Evolutionary conservation across 148 eudicot genomes (phyloP), one percentile per base, ranked within the genome.

Genomic region (Chenopodium formosanum): DNA sequence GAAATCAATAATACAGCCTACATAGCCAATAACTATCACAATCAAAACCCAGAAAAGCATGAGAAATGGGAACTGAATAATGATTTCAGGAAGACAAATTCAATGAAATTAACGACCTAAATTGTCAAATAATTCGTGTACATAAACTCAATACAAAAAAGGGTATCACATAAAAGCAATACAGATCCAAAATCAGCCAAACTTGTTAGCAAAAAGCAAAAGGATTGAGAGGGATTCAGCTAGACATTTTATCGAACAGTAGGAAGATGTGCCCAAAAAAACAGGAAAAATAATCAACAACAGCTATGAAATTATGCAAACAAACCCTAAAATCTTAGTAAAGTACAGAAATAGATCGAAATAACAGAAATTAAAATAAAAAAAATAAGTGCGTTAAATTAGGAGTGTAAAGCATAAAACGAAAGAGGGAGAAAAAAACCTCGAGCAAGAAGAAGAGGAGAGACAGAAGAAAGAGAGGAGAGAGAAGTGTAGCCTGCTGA

Each of bases 401-500:
- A 31, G 7, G n/a, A 31, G 27, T 13, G 3, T 6, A 16, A 69
- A 60, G 16, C 13, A 48, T 4, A 12, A 44, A 76, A 63, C 23
- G 0, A 19, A 79, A 22, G 72, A 40, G 44, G 6, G n/a, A 62
- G 23, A 68, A 27, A 2, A 64, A 14, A 80, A 94, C 98, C 98
- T 86, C 73, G 85, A 70, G 95, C 90, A 25, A 93, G 92, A 47
- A 80, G 74, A 69, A 88, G 80, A 78, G 92, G 87, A 82, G 95
- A 83, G 29, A 87, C n/a, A 31, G 91, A 87, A 74, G 90, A 90
- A 25, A 90, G 90, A 53, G 98, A 91, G 44, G 90, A 84, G 81
- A 93, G 80, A 86, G 93, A 86, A 86, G 93, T 84, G 87, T 93
- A 91, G 83, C 98, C 98, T 4, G 94, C 91, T n/a, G 93, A 89